Evolutionary conservation across 805 yeast species (phyloP), one percentile per base, ranked within the genome.

Genomic region (Candida caryicola): DNA sequence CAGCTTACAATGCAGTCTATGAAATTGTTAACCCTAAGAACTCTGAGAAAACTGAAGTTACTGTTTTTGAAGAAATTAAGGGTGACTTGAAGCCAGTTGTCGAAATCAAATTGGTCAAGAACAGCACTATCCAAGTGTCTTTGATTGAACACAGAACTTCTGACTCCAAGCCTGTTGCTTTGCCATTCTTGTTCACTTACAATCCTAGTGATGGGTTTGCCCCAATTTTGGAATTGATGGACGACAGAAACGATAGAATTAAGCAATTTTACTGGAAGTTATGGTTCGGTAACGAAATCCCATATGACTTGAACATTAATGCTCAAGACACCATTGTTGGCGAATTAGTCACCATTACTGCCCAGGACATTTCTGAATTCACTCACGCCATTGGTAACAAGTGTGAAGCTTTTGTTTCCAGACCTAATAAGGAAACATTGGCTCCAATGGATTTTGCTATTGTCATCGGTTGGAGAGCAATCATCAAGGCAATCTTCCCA

Each of bases 381-480:
- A 90, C 96, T 23, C 96, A 90, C 54, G 97, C 97, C 44, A 87
- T 93, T 60, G 97, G 97, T 51, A 93, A 93, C 77, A 84, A 85
- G 50, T 89, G 96, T 65, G 98, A 93, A 70, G 96, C 95, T 45
- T 93, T 89, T 54, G 96, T 90, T 51, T 76, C 83, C 42, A 81
- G 96, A 72, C 78, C 86, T 35, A 93, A 90, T 48, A 84, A 86
- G 64, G 77, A 76, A 47, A 82, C 87, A 43, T 73, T 81, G 52
- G 99, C 98, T 34, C 99, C 99, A 57, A 91, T 93, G 98, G 99
- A 93, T 73, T 93, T 90, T 60, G 98, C 99, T 34, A 93, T 93
- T 63, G 97, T 93, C 41, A 79, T 90, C 53, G 98, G 99, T 32
- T 93, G 99, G 99, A 85, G 84, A 71, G 95, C 97, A 35, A 91